phyloP scores from a whole-genome alignment of 768 basidiomycete species.

The Trametes villosa region DNA sequence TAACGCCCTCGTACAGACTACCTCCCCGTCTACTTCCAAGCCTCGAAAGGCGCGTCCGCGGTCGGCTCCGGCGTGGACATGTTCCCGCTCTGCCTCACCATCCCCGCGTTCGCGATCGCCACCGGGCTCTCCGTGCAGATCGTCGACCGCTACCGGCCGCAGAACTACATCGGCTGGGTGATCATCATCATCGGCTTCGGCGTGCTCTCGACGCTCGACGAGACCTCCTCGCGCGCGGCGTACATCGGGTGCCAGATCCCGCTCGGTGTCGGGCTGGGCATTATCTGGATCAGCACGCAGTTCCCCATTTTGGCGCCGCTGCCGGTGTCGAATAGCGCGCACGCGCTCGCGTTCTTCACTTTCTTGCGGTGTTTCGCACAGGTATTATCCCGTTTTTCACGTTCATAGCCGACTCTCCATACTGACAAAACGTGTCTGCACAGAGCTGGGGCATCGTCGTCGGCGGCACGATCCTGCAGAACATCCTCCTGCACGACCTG shows the following conservation, averaged over 20 bases:
- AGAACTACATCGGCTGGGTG: slow-evolving; percentile 42
- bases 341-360: slow-evolving; percentile 41
- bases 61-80: slow-evolving; percentile 32
- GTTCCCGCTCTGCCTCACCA: slow-evolving; percentile 31
- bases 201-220: neutral
- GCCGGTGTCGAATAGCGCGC: slow-evolving; percentile 37
- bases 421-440: neutral
- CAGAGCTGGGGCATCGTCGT: slow-evolving; percentile 40
- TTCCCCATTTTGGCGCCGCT: slow-evolving; percentile 42
- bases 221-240: slow-evolving; percentile 3
- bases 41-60: slow-evolving; percentile 41
- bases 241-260: slow-evolving; percentile 8
- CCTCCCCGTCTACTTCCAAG: slow-evolving; percentile 50
- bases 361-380: slow-evolving; percentile 32
- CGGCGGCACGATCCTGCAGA: slow-evolving; percentile 42
- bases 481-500: slow-evolving; percentile 36
- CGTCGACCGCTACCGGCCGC: slow-evolving; percentile 33
- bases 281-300: slow-evolving; percentile 32
- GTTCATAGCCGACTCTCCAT: too few relatives aligned
- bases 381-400: neutral
- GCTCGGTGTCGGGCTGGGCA: slow-evolving; percentile 1
- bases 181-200: slow-evolving; percentile 44
- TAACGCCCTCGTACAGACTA: slow-evolving; percentile 36
- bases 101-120: slow-evolving; percentile 36
- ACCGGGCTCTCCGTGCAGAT: slow-evolving; percentile 30